Evolutionary conservation across 805 yeast genomes (phyloP).

Genomic region (Candida andamanensis): DNA sequence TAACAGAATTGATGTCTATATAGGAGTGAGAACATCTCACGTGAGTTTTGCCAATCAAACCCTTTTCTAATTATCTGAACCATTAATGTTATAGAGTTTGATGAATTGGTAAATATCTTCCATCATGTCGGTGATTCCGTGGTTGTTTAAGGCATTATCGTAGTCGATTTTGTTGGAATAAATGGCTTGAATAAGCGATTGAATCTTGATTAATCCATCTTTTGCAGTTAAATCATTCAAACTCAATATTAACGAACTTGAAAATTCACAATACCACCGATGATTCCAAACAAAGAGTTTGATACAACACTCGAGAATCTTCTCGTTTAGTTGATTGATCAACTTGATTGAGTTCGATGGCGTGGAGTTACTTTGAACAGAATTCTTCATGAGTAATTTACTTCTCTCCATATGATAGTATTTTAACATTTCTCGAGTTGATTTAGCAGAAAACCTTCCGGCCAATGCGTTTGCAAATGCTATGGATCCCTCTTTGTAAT

Average conservation of each 20-base stretch:
- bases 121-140: slow-evolving; percentile 56
- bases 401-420: slow-evolving; percentile 53
- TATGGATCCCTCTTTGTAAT: slow-evolving; percentile 77
- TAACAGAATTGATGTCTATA: background rate
- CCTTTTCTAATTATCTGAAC: slow-evolving; percentile 30
- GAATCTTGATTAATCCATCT: slow-evolving; percentile 75
- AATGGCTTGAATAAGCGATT: slow-evolving; percentile 63
- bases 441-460: slow-evolving; percentile 74
- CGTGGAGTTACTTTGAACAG: slow-evolving; percentile 8
- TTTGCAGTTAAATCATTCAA: slow-evolving; percentile 60
- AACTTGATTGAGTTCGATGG: slow-evolving; percentile 25
- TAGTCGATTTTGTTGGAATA: slow-evolving; percentile 38
- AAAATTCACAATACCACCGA: slow-evolving; percentile 93
- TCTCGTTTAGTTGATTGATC: slow-evolving; percentile 43
- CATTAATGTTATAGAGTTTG: slow-evolving; percentile 40
- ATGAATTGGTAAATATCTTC: slow-evolving; percentile 47
- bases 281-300: slow-evolving; percentile 95
- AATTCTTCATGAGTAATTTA: slow-evolving; percentile 27
- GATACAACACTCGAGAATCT: slow-evolving; percentile 64
- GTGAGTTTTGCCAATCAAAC: background rate
- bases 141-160: slow-evolving; percentile 21
- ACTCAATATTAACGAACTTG: slow-evolving; percentile 59
- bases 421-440: slow-evolving; percentile 68
- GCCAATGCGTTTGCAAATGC: slow-evolving; percentile 74
- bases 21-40: slow-evolving; percentile 4